Conservation (phyloP, 352 stramenopile genomes). For the Peronospora farinosa region DNA sequence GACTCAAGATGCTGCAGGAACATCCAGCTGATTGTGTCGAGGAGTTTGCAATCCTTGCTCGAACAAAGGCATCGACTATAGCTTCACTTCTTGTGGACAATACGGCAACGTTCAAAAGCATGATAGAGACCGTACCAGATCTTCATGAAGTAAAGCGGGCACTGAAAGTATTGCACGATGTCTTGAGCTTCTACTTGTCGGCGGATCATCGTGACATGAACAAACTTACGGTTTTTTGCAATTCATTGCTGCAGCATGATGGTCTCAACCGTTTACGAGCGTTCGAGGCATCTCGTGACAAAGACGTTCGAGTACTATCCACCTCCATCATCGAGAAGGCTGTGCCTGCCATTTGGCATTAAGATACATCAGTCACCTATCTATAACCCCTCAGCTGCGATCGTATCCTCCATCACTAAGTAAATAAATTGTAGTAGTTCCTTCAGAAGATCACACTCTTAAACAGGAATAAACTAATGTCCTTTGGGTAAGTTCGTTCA, state of each 20-base stretch:
- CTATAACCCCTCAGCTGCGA: slow-evolving; percentile 10
- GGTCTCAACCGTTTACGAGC: slow-evolving; percentile 57
- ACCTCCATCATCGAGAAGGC: slow-evolving; percentile 80
- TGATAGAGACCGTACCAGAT: slow-evolving; percentile 9
- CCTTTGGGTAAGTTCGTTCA: not conserved
- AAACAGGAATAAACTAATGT: slow-evolving; percentile 12
- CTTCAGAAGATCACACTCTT: slow-evolving; percentile 3
- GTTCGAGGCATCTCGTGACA: slow-evolving; percentile 45
- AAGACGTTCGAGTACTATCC: slow-evolving; percentile 48
- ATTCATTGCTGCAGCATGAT: slow-evolving; percentile 69
- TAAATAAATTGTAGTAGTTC: slow-evolving; percentile 18
- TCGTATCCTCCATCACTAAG: slow-evolving; percentile 1
- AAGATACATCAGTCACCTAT: slow-evolving; percentile 10
- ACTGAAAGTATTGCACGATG: slow-evolving; percentile 59
- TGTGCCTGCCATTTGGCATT: slow-evolving; percentile 78
- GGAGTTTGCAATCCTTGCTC: slow-evolving; percentile 47
- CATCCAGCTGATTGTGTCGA: slow-evolving; percentile 53
- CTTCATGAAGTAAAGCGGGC: slow-evolving; percentile 40
- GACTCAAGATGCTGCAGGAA: slow-evolving; percentile 46
- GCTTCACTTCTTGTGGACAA: slow-evolving; percentile 7
- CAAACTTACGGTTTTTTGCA: slow-evolving; percentile 81
- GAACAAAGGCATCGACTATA: slow-evolving; percentile 17
- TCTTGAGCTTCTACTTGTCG: slow-evolving; percentile 64
- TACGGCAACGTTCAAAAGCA: slow-evolving; percentile 10
- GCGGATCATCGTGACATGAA: slow-evolving; percentile 66